phyloP scores from a whole-genome alignment of 1,139 yeast genomes.

The Geotrichum fermentans region DNA sequence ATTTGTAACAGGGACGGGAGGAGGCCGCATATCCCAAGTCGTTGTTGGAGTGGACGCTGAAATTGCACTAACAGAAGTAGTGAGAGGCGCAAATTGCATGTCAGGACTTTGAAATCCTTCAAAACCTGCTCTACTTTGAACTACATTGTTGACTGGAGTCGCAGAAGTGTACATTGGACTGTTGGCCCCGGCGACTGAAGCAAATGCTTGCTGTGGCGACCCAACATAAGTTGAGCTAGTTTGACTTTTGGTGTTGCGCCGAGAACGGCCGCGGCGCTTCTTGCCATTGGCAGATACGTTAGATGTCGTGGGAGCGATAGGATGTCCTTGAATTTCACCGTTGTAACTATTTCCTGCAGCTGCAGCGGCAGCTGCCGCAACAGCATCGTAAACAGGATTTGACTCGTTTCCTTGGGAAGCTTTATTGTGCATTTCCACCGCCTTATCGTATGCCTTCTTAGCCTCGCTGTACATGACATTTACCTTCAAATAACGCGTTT shows the following conservation, averaged over 20 bases:
- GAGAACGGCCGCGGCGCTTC: constrained; percentile 18
- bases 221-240: constrained; percentile 4
- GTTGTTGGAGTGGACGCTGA: constrained; percentile 7
- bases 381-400: constrained; percentile 17
- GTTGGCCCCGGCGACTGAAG: constrained; percentile 1
- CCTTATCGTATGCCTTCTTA: constrained; percentile 25
- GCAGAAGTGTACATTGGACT: constrained; percentile 7
- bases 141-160: constrained; percentile 12
- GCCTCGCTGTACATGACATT: constrained; percentile 34
- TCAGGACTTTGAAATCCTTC: constrained; percentile 8
- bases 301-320: constrained; percentile 14
- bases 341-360: constrained; percentile 12
- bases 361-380: constrained; percentile 19
- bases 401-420: constrained; percentile 5
- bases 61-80: constrained; percentile 9
- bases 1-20: constrained; percentile 1
- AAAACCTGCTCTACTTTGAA: constrained; percentile 1
- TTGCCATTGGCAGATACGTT: constrained; percentile 7
- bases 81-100: constrained; percentile 7
- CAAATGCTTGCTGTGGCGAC: constrained; percentile 14
- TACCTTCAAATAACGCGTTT: constrained; percentile 34
- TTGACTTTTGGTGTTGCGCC: constrained; percentile 18
- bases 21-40: constrained; percentile 11
- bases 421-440: constrained; percentile 16
- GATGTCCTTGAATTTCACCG: constrained; percentile 9